A percentile compares a stretch with the other conserved stretches of the same genome.
Evolutionary conservation across 352 stramenopile species (phyloP).

Genomic region (Phytophthora pinifolia): DNA sequence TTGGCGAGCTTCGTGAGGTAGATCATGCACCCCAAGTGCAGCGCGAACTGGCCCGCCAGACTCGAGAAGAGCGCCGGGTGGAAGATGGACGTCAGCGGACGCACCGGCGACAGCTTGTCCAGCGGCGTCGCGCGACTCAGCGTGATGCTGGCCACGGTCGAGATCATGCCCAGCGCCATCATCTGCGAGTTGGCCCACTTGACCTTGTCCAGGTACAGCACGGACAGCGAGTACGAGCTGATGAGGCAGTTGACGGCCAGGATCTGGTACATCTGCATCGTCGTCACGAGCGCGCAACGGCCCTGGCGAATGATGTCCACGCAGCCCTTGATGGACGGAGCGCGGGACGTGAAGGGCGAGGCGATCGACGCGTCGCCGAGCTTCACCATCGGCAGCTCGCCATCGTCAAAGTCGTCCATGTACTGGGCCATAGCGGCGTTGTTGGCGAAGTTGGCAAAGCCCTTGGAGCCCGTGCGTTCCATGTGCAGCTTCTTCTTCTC

Average conservation of each 20-base stretch:
- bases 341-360: conserved; percentile 97
- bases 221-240: conserved; percentile 98
- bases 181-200: conserved; percentile 99
- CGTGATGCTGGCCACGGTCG: conserved; percentile 81
- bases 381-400: conserved; percentile 97
- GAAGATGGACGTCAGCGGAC: conserved; percentile 96
- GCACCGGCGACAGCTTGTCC: conserved; percentile 90
- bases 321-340: conserved; percentile 90
- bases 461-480: conserved; percentile 75
- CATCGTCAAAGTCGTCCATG: conserved; percentile 91
- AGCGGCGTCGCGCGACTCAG: conserved; percentile 94
- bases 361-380: conserved; percentile 99
- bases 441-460: conserved; percentile 87
- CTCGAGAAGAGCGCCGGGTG: conserved; percentile 92
- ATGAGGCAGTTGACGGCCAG: conserved; percentile 98
- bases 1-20: conserved; percentile 91
- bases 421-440: conserved; percentile 88
- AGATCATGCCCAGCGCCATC: conserved; percentile 88
- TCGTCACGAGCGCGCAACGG: conserved; percentile 98
- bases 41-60: conserved; percentile 94
- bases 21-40: conserved; percentile 95
- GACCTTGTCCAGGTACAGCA: conserved; percentile 97
- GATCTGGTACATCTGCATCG: conserved; percentile 99
- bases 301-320: conserved; percentile 98
- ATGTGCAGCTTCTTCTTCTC: conserved; percentile 64